Evolutionary conservation across 2,329 filamentous ascomycete species (phyloP).

Genomic region (Fonsecaea pedrosoi): DNA sequence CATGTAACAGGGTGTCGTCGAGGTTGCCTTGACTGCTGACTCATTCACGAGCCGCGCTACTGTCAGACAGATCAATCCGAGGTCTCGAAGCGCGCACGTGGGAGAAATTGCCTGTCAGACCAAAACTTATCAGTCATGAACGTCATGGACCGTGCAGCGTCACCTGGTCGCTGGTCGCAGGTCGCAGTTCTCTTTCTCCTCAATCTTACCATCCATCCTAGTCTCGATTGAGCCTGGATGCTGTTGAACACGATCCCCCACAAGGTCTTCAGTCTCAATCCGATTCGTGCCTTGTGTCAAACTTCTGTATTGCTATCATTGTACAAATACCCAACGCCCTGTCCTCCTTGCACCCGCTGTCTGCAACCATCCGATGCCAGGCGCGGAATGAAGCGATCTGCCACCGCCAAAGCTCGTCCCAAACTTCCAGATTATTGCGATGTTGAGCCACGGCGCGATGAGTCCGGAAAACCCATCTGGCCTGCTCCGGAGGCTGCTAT

Average conservation of each 20-base stretch:
- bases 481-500: conserved; percentile 66
- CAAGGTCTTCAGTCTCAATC: not conserved
- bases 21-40: conserved; percentile 4
- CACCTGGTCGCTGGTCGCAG: no score
- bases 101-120: not conserved
- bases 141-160: not conserved
- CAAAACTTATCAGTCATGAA: not conserved
- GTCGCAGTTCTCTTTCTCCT: not conserved
- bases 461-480: conserved; percentile 62
- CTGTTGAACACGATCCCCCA: not conserved
- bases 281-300: not conserved
- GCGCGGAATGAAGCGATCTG: conserved; percentile 37
- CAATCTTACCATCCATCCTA: not conserved
- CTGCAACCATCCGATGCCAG: conserved; percentile 12
- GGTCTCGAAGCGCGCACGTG: not conserved
- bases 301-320: not conserved
- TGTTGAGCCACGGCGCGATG: conserved; percentile 45
- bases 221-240: not conserved
- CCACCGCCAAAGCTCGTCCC: conserved; percentile 35
- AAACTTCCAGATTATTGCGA: conserved; percentile 44
- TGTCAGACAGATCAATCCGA: conserved; percentile 8
- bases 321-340: no score
- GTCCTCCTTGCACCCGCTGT: not conserved
- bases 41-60: not conserved
- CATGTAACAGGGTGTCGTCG: not conserved